Evolutionary conservation across 805 yeast species (phyloP), one percentile per base, ranked within the genome.

Genomic region (Starmera caribaea): DNA sequence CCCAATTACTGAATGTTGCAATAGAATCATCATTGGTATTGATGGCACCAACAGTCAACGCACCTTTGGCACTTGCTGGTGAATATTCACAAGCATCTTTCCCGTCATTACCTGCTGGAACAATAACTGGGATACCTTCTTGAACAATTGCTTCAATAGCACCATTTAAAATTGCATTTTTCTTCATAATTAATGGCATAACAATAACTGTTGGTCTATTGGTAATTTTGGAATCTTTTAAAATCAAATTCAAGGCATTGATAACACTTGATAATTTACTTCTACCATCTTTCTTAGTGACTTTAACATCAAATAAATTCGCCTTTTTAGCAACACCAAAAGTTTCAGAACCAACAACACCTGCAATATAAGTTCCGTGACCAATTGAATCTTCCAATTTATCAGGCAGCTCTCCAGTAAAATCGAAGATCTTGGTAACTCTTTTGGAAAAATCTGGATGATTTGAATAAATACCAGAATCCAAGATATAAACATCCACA

Each of bases 21-120:
- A 88, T 68, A 2, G 67, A 52, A 51, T 86, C 90, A 15, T 16
- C 67, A n/a, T 70, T 57, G 53, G 80, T 90, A 53, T 88, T 89
- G 36, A 86, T 74, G 3, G 96, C 90, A 1, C 96, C 97, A 4
- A 89, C 95, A 0, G 95, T 79, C 11, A 87, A 71, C 0, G 86
- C 83, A 30, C 69, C 68, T 7, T 61, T 65, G 3, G 74, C 67
- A 32, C 73, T 63, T 4, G 71, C 66, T 3, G 79, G 78, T 16
- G 75, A 68, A 36, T 51, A 61, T 5, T 53, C 45, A 47, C 78
- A 73, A 2, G 77, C 73, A 38, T 61, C 61, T 14, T 47, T 49
- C 32, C 58, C 61, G 30, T 60, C 65, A 48, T 73, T 74, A 6
- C 79, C 79, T 2, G 78, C 78, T 1, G 78, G 68, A 4, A 65